Evolutionary conservation across 2,329 filamentous ascomycete species (phyloP).

Genomic region (Ophiocordyceps sinensis): DNA sequence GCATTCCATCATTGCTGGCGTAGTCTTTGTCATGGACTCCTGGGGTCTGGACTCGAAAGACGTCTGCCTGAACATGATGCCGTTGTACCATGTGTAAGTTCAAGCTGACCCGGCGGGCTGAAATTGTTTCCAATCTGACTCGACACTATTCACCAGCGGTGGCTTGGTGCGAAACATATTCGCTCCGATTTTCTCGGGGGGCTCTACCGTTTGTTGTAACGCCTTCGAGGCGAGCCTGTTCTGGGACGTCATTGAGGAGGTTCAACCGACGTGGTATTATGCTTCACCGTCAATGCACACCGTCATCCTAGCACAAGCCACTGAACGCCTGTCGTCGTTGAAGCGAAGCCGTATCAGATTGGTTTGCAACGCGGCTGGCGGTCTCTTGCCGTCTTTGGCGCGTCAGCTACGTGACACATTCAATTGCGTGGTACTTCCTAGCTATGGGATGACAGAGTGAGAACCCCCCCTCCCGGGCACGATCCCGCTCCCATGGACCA

Average conservation of each 20-base stretch:
- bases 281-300: constrained; percentile 43
- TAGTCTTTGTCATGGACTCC: constrained; percentile 36
- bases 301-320: constrained; percentile 32
- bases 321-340: constrained; percentile 22
- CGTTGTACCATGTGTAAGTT: constrained; percentile 39
- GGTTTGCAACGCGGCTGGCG: constrained; percentile 41
- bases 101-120: neutral
- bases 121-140: neutral
- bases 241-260: constrained; percentile 36
- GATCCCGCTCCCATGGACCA: neutral
- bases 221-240: constrained; percentile 40
- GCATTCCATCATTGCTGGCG: constrained; percentile 34
- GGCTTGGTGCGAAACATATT: constrained; percentile 40
- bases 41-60: constrained; percentile 33
- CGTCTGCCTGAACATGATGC: constrained; percentile 45
- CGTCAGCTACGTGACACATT: constrained; percentile 33
- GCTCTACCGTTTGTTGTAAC: constrained; percentile 37
- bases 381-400: constrained; percentile 35
- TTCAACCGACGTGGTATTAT: constrained; percentile 40
- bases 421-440: constrained; percentile 35
- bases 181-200: constrained; percentile 37
- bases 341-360: constrained; percentile 30
- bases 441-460: constrained; percentile 44
- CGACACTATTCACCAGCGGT: constrained; percentile 19
- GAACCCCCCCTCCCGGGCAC: constrained; percentile 2